phyloP scores from a whole-genome alignment of 495 filamentous ascomycete genomes.

The Lophiostoma macrostomum region DNA sequence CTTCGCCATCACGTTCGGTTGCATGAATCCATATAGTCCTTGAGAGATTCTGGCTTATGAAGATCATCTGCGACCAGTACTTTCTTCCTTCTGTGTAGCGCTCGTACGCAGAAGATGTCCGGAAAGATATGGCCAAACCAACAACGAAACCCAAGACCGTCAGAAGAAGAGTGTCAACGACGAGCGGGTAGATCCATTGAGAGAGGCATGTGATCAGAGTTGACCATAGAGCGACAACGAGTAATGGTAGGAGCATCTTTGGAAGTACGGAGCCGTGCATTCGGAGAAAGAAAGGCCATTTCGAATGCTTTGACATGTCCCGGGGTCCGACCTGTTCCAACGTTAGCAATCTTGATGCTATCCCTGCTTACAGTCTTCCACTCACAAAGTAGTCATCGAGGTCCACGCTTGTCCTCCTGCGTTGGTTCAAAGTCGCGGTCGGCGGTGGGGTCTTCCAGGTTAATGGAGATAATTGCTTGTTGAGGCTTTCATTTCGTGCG shows the following conservation, averaged over 20 bases:
- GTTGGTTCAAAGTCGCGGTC: no score
- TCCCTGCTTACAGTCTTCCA: not conserved
- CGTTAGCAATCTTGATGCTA: no score
- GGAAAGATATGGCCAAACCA: slow-evolving; percentile 78
- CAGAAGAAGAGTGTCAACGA: slow-evolving; percentile 66
- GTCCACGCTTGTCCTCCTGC: slow-evolving; percentile 13
- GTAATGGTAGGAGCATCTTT: slow-evolving; percentile 62
- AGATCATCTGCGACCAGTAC: slow-evolving; percentile 73
- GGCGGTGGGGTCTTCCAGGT: slow-evolving; percentile 1
- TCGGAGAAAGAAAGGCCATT: slow-evolving; percentile 37
- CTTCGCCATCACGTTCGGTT: slow-evolving; percentile 59
- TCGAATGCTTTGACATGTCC: slow-evolving; percentile 30
- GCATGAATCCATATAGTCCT: slow-evolving; percentile 78
- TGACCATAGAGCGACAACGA: slow-evolving; percentile 66
- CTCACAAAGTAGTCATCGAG: slow-evolving; percentile 34
- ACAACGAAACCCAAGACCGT: slow-evolving; percentile 91
- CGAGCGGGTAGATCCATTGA: slow-evolving; percentile 48
- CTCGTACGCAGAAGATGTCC: slow-evolving; percentile 83
- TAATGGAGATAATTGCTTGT: no score
- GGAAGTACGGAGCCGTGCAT: slow-evolving; percentile 36
- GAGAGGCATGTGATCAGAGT: slow-evolving; percentile 65
- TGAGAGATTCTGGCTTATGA: slow-evolving; percentile 69
- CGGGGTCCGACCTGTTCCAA: slow-evolving; percentile 30
- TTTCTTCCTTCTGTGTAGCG: slow-evolving; percentile 71
- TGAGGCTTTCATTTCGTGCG: no score